Evolutionary conservation across 768 basidiomycete species (phyloP).

Genomic region (Mycena maculata): DNA sequence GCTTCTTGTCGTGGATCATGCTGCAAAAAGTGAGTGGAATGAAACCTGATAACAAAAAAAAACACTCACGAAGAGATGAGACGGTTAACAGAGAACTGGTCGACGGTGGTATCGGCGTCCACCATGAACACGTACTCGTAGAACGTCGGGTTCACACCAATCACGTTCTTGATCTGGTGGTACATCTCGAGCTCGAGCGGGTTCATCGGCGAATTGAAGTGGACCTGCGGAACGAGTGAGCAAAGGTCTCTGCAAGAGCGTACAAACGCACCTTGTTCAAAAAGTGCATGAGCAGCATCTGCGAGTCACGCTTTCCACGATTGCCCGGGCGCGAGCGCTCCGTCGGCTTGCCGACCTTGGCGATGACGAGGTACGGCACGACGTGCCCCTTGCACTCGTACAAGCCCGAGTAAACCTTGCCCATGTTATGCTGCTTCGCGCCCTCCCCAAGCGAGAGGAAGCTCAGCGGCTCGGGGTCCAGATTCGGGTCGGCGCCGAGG

Average conservation of each 20-base stretch:
- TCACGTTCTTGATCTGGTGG: conserved; percentile 99
- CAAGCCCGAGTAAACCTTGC: conserved; percentile 95
- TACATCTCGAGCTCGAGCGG: conserved; percentile 98
- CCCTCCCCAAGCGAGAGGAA: conserved; percentile 96
- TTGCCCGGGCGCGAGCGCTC: conserved; percentile 96
- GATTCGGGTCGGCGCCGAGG: conserved; percentile 91
- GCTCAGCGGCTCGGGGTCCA: conserved; percentile 94
- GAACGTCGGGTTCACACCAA: conserved; percentile 98
- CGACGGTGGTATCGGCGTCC: conserved; percentile 95
- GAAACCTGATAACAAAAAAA: background rate
- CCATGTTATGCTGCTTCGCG: conserved; percentile 97
- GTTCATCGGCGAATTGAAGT: conserved; percentile 96
- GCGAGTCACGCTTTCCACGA: conserved; percentile 97
- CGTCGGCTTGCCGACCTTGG: conserved; percentile 95
- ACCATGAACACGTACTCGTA: conserved; percentile 96
- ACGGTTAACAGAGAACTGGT: conserved; percentile 87
- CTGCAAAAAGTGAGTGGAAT: conserved; percentile 52
- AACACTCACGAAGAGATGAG: conserved; percentile 87
- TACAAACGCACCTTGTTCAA: conserved; percentile 83
- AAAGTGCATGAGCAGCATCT: conserved; percentile 97
- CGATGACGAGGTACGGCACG: conserved; percentile 92
- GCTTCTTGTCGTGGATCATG: conserved; percentile 97
- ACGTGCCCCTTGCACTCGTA: conserved; percentile 96
- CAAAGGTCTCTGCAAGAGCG: background rate
- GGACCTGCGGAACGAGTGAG: conserved; percentile 68